Evolutionary conservation across 768 basidiomycete species (phyloP).

Genomic region (Amanita exitialis): DNA sequence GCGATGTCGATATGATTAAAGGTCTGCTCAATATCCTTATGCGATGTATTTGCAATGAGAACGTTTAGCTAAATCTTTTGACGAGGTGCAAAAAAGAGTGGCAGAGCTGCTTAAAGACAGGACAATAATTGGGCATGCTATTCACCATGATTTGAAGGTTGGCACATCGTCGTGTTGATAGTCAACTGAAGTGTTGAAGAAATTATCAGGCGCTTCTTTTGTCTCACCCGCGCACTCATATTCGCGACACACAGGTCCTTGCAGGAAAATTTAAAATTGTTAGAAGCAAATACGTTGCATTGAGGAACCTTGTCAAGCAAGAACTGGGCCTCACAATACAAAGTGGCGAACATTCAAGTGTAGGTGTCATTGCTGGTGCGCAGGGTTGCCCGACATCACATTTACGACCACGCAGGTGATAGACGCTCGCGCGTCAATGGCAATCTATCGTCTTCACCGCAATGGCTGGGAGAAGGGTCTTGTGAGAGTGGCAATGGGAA

Average conservation of each 20-base stretch:
- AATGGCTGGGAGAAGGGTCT: conserved; percentile 72
- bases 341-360: conserved; percentile 83
- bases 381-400: background rate
- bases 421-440: conserved; percentile 94
- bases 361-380: conserved; percentile 25
- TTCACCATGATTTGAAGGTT: conserved; percentile 86
- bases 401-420: conserved; percentile 46
- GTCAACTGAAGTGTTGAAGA: conserved; percentile 3
- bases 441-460: conserved; percentile 75
- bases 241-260: conserved; percentile 62
- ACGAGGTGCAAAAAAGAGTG: conserved; percentile 69
- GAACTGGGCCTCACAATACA: conserved; percentile 80
- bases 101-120: conserved; percentile 68
- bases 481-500: background rate
- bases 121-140: conserved; percentile 83
- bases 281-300: conserved; percentile 58
- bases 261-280: conserved; percentile 49
- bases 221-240: conserved; percentile 54
- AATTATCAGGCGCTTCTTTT: conserved; percentile 49
- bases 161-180: conserved; percentile 9
- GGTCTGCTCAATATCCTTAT: conserved; percentile 27
- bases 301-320: conserved; percentile 71
- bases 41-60: background rate
- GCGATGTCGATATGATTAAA: conserved; percentile 60
- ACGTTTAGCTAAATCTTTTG: conserved; percentile 63